These are phyloP conservation scores for Pinus taeda DNA, from an alignment of 75 land plant genomes.

Conservation along the genomic window DNA sequence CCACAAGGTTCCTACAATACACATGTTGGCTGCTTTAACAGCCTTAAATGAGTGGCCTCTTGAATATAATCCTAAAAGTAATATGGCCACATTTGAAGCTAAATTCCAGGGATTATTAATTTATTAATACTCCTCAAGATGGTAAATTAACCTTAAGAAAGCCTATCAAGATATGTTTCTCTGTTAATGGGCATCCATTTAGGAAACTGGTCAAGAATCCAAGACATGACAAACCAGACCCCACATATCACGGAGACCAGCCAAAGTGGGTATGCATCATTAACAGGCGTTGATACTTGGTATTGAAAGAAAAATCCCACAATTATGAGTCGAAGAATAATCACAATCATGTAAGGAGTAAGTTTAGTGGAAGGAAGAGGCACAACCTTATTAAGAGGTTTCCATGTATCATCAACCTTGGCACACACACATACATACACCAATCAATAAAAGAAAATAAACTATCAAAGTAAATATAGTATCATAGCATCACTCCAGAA, in stretches of 20 bases:
- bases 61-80: background rate
- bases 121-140: background rate
- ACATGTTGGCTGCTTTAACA: background rate
- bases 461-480: background rate
- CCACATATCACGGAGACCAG: constrained; percentile 79
- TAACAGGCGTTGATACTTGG: constrained; percentile 66
- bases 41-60: background rate
- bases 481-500: background rate
- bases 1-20: background rate
- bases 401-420: constrained; percentile 81
- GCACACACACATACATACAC: background rate
- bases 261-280: constrained; percentile 77
- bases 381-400: constrained; percentile 63
- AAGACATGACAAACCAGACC: constrained; percentile 83
- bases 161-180: constrained; percentile 78
- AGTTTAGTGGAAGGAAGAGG: constrained; percentile 67
- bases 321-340: constrained; percentile 75
- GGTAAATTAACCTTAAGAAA: constrained; percentile 53
- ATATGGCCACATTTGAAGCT: background rate
- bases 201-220: constrained; percentile 88
- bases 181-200: constrained; percentile 82
- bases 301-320: constrained; percentile 76
- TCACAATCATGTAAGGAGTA: constrained; percentile 72
- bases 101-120: background rate
- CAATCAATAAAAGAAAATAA: background rate